Base-by-base conservation (phyloP, 768 basidiomycete genomes). In the Cystofilobasidium bisporidii region DNA sequence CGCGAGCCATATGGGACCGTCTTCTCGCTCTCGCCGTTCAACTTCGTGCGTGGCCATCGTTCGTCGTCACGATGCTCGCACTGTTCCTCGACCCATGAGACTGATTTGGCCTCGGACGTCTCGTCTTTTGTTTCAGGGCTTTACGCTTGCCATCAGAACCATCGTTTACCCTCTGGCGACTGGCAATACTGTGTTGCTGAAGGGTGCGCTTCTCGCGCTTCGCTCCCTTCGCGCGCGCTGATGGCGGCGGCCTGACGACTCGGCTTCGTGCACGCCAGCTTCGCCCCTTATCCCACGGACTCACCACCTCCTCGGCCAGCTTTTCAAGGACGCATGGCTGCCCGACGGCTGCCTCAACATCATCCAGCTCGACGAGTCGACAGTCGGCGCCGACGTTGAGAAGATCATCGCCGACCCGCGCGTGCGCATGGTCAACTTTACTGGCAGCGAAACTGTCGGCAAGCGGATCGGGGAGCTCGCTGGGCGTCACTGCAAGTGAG, bases 311-410 rank as follows among this genome's bases (percentile, higher is more conserved):
- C 70, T 78, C 12, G 77, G 75, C 18, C 71, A 78, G 26, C 65
- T 79, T 28, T 75, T 80, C 70, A 65, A 71, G 33, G 77, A 81
- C 73, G 85, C 85, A 0, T 85, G 86, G 1, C 74, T 87, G 0
- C 86, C 86, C 6, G 74, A 77, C 20, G 85, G 84, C 9, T 84
- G 84, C 10, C 71, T 86, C 9, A 85, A 86, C 71, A 81, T 80
- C 71, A 71, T 86, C 20, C 79, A 81, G 9, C 80, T 81, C 69
- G 79, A 81, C 6, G 73, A 75, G 20, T 79, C 81, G 47, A 77
- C 74, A 53, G 77, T 81, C 0, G 82, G 84, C 2, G 71, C 73
- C 0, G 72, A 81, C 40, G 81, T 81, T 0, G 77, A 82, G 0
- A 79, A 83, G 72, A 79, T 85, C 26, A 85, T 86, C 64, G 82